Percentiles rank a stretch among this genome's conserved stretches.
Evolutionary conservation across 148 eudicot genomes (phyloP).

Genomic region (Camellia sinensis): DNA sequence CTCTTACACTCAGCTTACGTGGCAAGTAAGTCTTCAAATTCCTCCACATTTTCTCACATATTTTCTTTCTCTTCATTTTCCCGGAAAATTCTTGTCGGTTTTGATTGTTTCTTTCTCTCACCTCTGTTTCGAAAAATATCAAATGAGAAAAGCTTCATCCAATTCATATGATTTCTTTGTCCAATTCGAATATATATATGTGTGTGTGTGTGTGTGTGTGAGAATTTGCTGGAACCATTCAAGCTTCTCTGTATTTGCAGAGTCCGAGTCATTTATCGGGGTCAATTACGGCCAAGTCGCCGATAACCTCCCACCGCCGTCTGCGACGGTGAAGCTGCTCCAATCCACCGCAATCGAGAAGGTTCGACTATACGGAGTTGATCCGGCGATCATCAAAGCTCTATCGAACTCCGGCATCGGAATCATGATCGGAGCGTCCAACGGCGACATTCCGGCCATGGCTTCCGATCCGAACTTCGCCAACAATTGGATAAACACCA

Average conservation of each 20-base stretch:
- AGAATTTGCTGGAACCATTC: neutral
- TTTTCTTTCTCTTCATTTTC: neutral
- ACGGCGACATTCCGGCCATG: conserved; percentile 47
- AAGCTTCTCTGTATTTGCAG: conserved; percentile 19
- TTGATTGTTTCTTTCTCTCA: no score
- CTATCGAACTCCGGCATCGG: conserved; percentile 48
- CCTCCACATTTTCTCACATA: neutral
- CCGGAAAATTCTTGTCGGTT: neutral
- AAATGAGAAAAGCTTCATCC: neutral
- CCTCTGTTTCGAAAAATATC: neutral
- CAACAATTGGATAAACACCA: conserved; percentile 36
- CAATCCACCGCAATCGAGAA: conserved; percentile 42
- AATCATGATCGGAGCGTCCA: conserved; percentile 43
- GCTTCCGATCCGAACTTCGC: conserved; percentile 44
- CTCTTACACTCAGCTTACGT: conserved; percentile 13
- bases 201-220: no score
- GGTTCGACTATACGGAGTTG: conserved; percentile 46
- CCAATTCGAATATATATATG: neutral
- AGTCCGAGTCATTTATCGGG: conserved; percentile 45
- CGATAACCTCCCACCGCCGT: conserved; percentile 61
- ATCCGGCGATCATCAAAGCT: conserved; percentile 45
- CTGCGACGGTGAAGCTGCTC: conserved; percentile 36
- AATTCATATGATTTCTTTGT: neutral
- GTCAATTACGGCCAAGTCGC: conserved; percentile 62
- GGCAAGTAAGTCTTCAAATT: conserved; percentile 23